Conservation (phyloP, 2,329 filamentous ascomycete genomes). For the Paracamarosporium sp. region DNA sequence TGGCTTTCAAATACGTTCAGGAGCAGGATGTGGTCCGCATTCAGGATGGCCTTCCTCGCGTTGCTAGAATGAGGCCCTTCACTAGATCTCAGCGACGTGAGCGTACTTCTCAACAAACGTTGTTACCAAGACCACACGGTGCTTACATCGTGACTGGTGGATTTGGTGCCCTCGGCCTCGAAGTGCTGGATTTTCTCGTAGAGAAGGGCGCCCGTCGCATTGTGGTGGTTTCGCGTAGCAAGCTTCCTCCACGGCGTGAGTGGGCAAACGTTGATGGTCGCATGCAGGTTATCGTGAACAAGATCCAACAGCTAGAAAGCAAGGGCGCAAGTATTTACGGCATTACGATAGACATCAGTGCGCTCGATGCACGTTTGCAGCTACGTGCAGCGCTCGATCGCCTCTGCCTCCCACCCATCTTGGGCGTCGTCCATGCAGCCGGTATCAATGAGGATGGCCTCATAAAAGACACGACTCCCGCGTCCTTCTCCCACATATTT, state of each 20-base stretch:
- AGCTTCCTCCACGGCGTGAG: conserved; percentile 41
- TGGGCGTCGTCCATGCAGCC: conserved; percentile 52
- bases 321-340: conserved; percentile 41
- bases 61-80: conserved; percentile 38
- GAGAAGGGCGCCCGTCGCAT: conserved; percentile 52
- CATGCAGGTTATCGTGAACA: conserved; percentile 16
- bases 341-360: conserved; percentile 46
- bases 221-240: conserved; percentile 48
- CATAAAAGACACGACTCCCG: conserved; percentile 37
- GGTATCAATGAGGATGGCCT: conserved; percentile 49
- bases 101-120: conserved; percentile 3
- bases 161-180: conserved; percentile 50
- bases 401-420: conserved; percentile 47
- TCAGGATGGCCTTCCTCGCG: conserved; percentile 46
- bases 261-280: conserved; percentile 30
- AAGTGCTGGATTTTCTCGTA: conserved; percentile 45
- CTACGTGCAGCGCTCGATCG: conserved; percentile 34
- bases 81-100: conserved; percentile 27
- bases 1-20: conserved; percentile 48
- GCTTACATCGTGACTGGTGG: conserved; percentile 55
- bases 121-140: conserved; percentile 42
- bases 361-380: conserved; percentile 19
- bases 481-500: conserved; percentile 42
- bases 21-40: conserved; percentile 48
- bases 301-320: conserved; percentile 24